Base-by-base conservation (phyloP, 768 basidiomycete genomes). In the Serendipita sp. region DNA sequence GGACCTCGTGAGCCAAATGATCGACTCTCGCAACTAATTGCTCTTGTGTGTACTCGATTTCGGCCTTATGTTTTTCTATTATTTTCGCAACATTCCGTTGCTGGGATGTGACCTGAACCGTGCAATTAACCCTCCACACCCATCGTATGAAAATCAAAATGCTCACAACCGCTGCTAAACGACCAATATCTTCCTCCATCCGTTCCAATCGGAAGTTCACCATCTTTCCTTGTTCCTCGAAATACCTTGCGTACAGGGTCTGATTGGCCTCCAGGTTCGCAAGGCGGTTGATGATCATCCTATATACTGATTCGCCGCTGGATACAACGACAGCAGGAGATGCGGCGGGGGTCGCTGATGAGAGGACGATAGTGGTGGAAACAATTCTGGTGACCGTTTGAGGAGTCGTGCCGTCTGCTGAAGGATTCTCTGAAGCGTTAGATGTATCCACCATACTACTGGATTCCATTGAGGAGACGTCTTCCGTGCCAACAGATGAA, bases 271-370 rank as follows among this genome's bases (percentile, higher is more conserved):
- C 94, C 13, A 98, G 80, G 3, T 83, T 82, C 2, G 83, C 82
- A 10, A 99, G 79, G 4, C 93, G 86, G 69, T 96, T 95, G 84
- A 94, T 94, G 69, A 98, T 99, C 11, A 87, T 90, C 5, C 92
- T 86, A 70, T 96, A 98, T 68, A 99, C 93, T 1, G 92, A 94
- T 72, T 99, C 96, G 28, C 89, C 90, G 11, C 81, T 79, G 0
- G 74, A 56, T 46, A 58, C 32, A 13, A 41, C 38, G 30, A 60
- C 24, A 2, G 66, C 62, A 13, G 70, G 35, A 41, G 64, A 48
- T 16, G 64, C 56, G 5, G 65, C 34, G 35, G 64, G 56, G 4
- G 66, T 35, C 13, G 65, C 48, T 11, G 64, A 45, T 3, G 56
- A 60, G 58, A 64, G 24, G 63, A 48, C 58, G 63, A 47, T 63